Evolutionary conservation across 2,329 filamentous ascomycete genomes (phyloP).

Genomic region (Colletotrichum sp.): DNA sequence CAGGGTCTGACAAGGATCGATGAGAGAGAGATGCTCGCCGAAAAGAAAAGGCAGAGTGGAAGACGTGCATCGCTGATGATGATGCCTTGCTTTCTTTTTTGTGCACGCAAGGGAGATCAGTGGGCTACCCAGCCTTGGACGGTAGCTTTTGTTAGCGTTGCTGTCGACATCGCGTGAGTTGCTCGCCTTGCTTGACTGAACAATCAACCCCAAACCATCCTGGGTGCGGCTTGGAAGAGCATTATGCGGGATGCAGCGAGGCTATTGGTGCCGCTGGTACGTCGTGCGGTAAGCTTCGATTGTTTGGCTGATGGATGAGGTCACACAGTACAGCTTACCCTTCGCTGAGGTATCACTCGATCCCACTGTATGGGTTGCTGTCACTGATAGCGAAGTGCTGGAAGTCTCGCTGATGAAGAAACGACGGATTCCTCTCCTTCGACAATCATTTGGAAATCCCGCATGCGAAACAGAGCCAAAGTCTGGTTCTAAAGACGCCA

Average conservation of each 20-base stretch:
- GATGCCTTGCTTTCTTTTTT: background rate
- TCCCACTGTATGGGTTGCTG: background rate
- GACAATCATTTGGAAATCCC: background rate
- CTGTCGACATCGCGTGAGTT: background rate
- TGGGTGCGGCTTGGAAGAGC: background rate
- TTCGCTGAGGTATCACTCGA: background rate
- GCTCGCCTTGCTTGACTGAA: background rate
- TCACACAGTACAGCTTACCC: conserved; percentile 14
- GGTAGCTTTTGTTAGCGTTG: background rate
- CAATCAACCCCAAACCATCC: background rate
- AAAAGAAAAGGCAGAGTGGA: background rate
- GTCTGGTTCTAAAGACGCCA: background rate
- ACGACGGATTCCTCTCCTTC: rapidly evolving
- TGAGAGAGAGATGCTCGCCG: background rate
- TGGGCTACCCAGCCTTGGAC: background rate
- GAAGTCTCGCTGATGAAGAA: background rate
- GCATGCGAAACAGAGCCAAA: background rate
- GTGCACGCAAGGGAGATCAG: background rate
- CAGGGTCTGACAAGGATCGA: conserved; percentile 10
- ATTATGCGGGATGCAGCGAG: background rate
- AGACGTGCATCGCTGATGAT: background rate
- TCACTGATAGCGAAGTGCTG: background rate
- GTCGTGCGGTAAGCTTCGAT: background rate
- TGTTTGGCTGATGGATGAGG: background rate
- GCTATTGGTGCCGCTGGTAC: background rate